Evolutionary conservation across 2,329 filamentous ascomycete species (phyloP).

Genomic region (Colletotrichum cuscutae): DNA sequence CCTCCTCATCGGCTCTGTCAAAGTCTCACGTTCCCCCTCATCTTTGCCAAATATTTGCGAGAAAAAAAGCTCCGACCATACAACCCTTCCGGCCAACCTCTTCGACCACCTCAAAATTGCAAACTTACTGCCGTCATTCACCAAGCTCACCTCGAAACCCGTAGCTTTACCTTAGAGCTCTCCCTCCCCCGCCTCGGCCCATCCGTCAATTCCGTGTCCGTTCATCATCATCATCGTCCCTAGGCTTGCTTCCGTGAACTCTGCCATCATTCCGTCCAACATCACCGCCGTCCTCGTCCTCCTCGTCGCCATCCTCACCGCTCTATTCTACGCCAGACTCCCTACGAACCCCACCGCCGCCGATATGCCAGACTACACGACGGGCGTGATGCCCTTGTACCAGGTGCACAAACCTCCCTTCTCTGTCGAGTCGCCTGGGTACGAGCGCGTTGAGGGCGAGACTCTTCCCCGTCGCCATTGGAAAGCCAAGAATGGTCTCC

Average conservation of each 20-base stretch:
- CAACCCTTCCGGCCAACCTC: not conserved
- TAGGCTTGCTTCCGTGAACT: slow-evolving; percentile 7
- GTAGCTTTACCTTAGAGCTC: slow-evolving; percentile 9
- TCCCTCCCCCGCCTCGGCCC: slow-evolving; percentile 3
- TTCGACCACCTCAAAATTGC: not conserved
- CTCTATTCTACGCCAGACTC: not conserved
- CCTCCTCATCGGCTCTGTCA: not conserved
- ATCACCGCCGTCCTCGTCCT: slow-evolving; percentile 18
- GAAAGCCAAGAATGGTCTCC: slow-evolving; percentile 75
- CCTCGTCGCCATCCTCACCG: slow-evolving; percentile 15
- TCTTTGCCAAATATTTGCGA: not conserved
- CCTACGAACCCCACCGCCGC: not conserved
- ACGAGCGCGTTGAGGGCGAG: slow-evolving; percentile 78
- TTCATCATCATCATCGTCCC: not conserved
- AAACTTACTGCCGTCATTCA: not conserved
- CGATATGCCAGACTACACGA: slow-evolving; percentile 49
- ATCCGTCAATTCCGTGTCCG: slow-evolving; percentile 4
- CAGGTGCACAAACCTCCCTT: slow-evolving; percentile 78
- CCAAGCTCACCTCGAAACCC: not conserved
- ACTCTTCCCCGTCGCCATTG: slow-evolving; percentile 84
- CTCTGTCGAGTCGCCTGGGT: slow-evolving; percentile 77
- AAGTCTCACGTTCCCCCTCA: not conserved
- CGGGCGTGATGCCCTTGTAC: slow-evolving; percentile 61
- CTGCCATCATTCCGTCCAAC: slow-evolving; percentile 29
- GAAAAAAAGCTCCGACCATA: not conserved